Evolutionary conservation across 352 stramenopile genomes (phyloP).

Genomic region (Paralagenidium karlingii): DNA sequence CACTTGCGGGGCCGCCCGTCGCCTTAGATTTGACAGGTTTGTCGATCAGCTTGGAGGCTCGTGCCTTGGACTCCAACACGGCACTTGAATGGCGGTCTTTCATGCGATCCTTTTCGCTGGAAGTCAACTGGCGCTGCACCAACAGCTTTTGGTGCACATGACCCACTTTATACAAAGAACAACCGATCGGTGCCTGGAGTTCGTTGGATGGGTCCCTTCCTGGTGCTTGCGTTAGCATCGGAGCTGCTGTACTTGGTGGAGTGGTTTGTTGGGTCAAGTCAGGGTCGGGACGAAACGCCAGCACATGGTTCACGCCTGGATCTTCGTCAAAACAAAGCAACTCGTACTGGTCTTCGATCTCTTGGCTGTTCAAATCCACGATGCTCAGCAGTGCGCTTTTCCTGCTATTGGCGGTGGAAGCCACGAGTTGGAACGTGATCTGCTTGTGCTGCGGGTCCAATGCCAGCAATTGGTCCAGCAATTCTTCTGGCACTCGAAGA

Average conservation of each 20-base stretch:
- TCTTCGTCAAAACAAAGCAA: constrained; percentile 67
- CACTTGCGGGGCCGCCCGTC: no score
- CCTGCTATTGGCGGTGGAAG: no score
- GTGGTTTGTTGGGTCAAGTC: no score
- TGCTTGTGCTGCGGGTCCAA: no score
- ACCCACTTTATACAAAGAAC: constrained; percentile 39
- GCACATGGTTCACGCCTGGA: constrained; percentile 49
- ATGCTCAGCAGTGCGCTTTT: constrained; percentile 35
- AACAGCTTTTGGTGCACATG: constrained; percentile 70
- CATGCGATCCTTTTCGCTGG: constrained; percentile 63
- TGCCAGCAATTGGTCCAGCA: no score
- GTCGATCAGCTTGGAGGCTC: constrained; percentile 49
- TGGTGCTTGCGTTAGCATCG: no score
- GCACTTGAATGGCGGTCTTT: constrained; percentile 70
- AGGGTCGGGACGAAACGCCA: constrained; percentile 22
- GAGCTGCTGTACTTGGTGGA: no score
- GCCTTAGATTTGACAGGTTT: no score
- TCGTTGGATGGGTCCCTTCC: not conserved
- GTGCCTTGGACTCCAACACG: constrained; percentile 54
- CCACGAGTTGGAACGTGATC: no score
- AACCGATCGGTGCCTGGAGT: constrained; percentile 9
- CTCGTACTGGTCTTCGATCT: constrained; percentile 38
- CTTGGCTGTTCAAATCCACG: constrained; percentile 5
- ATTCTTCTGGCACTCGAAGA: no score
- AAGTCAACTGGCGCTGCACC: constrained; percentile 63